These are phyloP conservation scores for Fremontodendron californicum DNA, from an alignment of 345 rosid genomes.

Conservation along the genomic window DNA sequence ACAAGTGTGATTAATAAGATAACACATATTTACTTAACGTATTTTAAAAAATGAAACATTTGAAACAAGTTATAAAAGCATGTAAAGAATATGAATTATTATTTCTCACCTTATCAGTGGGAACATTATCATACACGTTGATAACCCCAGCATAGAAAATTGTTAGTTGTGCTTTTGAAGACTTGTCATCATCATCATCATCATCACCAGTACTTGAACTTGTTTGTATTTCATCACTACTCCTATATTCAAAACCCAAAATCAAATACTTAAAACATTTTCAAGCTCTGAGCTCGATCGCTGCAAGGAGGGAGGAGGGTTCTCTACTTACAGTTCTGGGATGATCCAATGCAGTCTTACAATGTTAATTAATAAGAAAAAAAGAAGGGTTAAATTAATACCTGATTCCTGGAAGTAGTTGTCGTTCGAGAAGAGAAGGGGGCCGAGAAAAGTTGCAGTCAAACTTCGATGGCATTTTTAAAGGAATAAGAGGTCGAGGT, in stretches of 20 bases:
- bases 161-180: conserved; percentile 4
- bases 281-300: too few species aligned
- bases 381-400: not conserved
- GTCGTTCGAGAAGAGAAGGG: conserved; percentile 4
- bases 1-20: too few species aligned
- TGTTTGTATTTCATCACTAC: not conserved
- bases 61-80: too few species aligned
- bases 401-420: not conserved
- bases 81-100: not conserved
- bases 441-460: not conserved
- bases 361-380: too few species aligned
- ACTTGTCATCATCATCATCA: not conserved
- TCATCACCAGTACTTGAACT: not conserved
- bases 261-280: too few species aligned
- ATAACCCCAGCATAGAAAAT: conserved; percentile 13
- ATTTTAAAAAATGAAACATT: too few species aligned
- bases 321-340: too few species aligned
- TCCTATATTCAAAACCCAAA: not conserved
- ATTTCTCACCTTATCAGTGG: conserved; percentile 5
- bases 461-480: not conserved
- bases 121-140: conserved; percentile 8
- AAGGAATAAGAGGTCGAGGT: conserved; percentile 8
- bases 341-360: too few species aligned
- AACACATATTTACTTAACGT: too few species aligned
- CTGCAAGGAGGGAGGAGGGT: too few species aligned